Evolutionary conservation across 2,329 filamentous ascomycete species (phyloP).

Genomic region (Aspergillus sojae): DNA sequence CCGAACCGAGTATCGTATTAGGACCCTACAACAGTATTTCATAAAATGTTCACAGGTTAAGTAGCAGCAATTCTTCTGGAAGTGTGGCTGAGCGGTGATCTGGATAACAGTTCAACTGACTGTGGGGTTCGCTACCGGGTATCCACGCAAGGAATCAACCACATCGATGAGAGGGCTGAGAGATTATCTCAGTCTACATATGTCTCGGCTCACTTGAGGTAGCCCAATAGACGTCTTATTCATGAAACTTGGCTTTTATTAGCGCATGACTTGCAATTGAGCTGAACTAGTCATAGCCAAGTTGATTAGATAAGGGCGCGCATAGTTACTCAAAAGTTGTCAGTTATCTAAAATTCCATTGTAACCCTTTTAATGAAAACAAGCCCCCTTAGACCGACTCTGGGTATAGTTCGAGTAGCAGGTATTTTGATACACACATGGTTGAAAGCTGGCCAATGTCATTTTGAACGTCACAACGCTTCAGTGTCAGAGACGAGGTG

Average conservation of each 20-base stretch:
- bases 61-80: neutral
- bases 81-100: neutral
- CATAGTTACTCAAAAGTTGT: neutral
- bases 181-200: neutral
- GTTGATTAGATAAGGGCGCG: neutral
- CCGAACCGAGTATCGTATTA: neutral
- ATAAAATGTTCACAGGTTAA: neutral
- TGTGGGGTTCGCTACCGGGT: neutral
- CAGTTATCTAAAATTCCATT: neutral
- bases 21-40: neutral
- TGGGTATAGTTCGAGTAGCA: neutral
- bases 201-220: neutral
- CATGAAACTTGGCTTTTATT: neutral
- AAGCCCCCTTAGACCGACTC: neutral
- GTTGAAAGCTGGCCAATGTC: neutral
- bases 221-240: neutral
- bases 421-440: neutral
- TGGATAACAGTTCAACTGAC: neutral
- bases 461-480: neutral
- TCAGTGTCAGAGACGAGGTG: neutral
- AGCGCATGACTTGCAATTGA: neutral
- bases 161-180: neutral
- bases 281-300: neutral
- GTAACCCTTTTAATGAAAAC: neutral
- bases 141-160: neutral